These are phyloP conservation scores for Calocybe gangraenosa DNA, from an alignment of 768 basidiomycete genomes.

Conservation along the genomic window DNA sequence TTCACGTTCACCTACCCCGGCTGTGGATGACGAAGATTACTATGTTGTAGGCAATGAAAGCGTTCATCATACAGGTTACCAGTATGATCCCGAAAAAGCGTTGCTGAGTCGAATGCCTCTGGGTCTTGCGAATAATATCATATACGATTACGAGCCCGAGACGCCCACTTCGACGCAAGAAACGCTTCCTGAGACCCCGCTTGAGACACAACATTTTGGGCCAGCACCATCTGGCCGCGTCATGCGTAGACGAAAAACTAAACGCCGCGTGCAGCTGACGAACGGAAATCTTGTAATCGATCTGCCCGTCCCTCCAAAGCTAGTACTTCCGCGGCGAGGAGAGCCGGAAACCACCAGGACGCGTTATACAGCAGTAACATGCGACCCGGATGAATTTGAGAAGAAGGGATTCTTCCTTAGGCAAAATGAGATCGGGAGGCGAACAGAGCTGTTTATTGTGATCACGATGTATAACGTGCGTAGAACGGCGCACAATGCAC, in stretches of 20 bases:
- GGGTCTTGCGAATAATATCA: constrained; percentile 24
- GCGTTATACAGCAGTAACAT: constrained; percentile 86
- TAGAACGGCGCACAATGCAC: constrained; percentile 5
- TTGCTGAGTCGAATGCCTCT: constrained; percentile 20
- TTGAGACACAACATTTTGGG: constrained; percentile 80
- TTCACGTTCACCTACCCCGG: constrained; percentile 76
- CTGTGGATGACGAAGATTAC: constrained; percentile 70
- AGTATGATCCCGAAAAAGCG: constrained; percentile 38
- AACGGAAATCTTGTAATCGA: constrained; percentile 88
- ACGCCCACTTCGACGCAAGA: constrained; percentile 36
- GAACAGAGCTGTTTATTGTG: constrained; percentile 89
- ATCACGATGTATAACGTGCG: constrained; percentile 96
- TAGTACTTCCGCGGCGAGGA: constrained; percentile 69
- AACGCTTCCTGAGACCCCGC: constrained; percentile 46
- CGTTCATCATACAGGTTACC: constrained; percentile 48
- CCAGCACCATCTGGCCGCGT: constrained; percentile 82
- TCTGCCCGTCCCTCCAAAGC: constrained; percentile 76
- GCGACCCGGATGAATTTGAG: constrained; percentile 91
- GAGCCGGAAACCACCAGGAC: constrained; percentile 71
- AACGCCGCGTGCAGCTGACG: constrained; percentile 78
- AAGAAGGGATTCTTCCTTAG: constrained; percentile 78
- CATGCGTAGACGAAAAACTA: constrained; percentile 66
- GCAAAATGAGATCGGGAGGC: constrained; percentile 73
- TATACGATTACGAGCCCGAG: constrained; percentile 39
- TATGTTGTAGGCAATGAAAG: constrained; percentile 52